Base-by-base conservation (phyloP, 768 basidiomycete genomes). In the Lactarius vividus region DNA sequence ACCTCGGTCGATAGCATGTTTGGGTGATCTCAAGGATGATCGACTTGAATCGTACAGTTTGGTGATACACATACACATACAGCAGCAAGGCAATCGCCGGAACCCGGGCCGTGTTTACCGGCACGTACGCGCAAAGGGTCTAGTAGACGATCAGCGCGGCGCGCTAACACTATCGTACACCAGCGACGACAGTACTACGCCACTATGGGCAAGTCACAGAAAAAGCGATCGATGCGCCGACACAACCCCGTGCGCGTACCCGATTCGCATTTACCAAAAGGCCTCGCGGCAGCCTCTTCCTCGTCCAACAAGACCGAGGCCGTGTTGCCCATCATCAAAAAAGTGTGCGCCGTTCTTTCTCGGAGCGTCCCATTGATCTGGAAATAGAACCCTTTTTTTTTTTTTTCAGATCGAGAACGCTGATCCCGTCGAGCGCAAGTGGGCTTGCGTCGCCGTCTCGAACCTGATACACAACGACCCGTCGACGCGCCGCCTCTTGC, bases 401-500 rank as follows among this genome's bases (percentile, higher is more conserved):
- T 57, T 62, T 65, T 26, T 29, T 15, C 20, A 93, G 91, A 87
- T 94, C 82, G 85, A 87, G 72, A 87, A 88, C 75, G 71, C 85
- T 6, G 93, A 96, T 70, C 81, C 84, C 9, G 77, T 83, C 1
- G 96, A 98, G 70, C 85, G 96, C 61, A 92, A 93, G 74, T 97
- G 94, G 95, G 94, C 95, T 4, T 96, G 95, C 74, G 94, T 95
- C 28, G 94, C 95, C 1, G 90, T 96, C n/a, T 94, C 92, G 13
- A 96, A 93, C 75, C 79, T 98, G 57, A 96, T 96, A 68, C 91
- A 95, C 75, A 96, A 96, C 70, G 96, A 98, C 75, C 90, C 95
- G 23, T 92, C 93, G 8, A 97, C 96, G 16, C 81, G 96, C 66
- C 79, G 96, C 68, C 78, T 98, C 71, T 82, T 98, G 23, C 95